Evolutionary conservation across 352 stramenopile species (phyloP), one percentile per base, ranked within the genome.

Genomic region (Thalassiosira exigua): DNA sequence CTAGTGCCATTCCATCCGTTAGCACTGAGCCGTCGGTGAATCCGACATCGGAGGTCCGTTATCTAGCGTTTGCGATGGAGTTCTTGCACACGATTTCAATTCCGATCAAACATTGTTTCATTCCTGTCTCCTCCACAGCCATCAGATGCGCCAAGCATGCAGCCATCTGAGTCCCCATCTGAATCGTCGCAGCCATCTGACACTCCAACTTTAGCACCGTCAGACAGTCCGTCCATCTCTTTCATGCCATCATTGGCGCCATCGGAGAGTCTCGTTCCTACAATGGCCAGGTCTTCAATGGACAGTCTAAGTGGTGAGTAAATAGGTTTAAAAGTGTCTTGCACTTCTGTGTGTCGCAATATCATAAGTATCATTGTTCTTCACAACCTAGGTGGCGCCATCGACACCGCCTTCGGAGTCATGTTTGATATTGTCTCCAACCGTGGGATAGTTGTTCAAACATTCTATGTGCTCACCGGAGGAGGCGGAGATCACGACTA

Each of bases 401-500:
- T 44, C 4, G 19, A 14, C 19, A 42, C 17, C 24, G 51, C 59
- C 12, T 60, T 51, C 42, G 69, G 69, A 19, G 41, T 71, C 33
- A 71, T 69, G 60, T 74, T 80, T 48, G 61, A 74, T 5, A 27
- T 68, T 1, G 42, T 54, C 3, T 11, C 69, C 11, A 71, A 66
- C 1, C 42, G 69, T 24, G 58, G 50, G 0, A 67, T 79, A 9
- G 22, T 36, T 39, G 52, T 72, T 1, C 1, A 79, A 68, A 68
- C 48, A 46, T 79, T 79, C 56, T 17, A 44, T 26, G 41, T 79
- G 14, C 27, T 59, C 7, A 33, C 59, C 19, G 36, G 7, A 14
- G 7, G 7, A 14, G 14, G 14, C 7, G 36, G 7, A 44, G 36
- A 14, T 14, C 7, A 14, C 14, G 36, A 14, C 36, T 74, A 50